phyloP scores from a whole-genome alignment of 2,329 filamentous ascomycete species.

The Cladosporium sp. region DNA sequence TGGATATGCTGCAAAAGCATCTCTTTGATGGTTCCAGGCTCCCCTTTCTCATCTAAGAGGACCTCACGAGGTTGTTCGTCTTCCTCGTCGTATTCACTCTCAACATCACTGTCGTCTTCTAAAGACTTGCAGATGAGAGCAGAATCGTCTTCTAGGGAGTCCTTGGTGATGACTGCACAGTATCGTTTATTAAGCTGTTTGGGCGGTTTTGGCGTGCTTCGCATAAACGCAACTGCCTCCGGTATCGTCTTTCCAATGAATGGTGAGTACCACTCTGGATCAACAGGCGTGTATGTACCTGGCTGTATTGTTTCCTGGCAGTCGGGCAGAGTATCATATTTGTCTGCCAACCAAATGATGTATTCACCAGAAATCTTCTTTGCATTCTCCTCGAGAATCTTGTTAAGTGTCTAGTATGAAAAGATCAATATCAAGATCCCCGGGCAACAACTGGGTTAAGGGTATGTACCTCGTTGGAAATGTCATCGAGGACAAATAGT shows the following conservation, averaged over 20 bases:
- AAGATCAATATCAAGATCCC: no score
- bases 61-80: no score
- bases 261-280: not conserved
- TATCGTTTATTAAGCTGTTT: not conserved
- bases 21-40: not conserved
- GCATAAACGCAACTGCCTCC: not conserved
- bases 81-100: no score
- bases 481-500: not conserved
- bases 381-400: not conserved
- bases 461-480: not conserved
- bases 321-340: not conserved
- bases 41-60: not conserved
- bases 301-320: not conserved
- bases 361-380: not conserved
- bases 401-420: not conserved
- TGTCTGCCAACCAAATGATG: not conserved
- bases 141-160: not conserved
- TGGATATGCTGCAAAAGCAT: not conserved
- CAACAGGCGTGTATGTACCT: not conserved
- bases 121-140: not conserved
- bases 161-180: not conserved
- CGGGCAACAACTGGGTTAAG: no score
- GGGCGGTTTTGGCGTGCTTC: not conserved
- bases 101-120: not conserved
- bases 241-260: not conserved